Conservation (phyloP, 768 basidiomycete species). For the Mrakia gelida region DNA sequence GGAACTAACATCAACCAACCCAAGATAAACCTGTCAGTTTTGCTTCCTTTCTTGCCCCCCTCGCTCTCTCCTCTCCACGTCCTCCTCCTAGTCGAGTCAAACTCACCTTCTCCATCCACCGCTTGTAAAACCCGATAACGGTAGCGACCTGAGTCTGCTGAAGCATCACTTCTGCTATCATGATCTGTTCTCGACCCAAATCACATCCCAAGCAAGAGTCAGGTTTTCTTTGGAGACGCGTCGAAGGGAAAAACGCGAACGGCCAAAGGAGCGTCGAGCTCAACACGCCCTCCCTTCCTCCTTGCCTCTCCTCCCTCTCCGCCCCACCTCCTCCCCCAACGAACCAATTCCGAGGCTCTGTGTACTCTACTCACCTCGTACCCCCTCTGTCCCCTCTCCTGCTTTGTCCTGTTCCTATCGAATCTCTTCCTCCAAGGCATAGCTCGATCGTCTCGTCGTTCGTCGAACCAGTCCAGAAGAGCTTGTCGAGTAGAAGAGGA, state of each 20-base stretch:
- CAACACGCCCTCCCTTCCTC: not conserved
- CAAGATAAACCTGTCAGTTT: too few relatives aligned
- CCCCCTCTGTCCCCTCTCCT: slow-evolving; percentile 19
- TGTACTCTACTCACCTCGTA: slow-evolving; percentile 32
- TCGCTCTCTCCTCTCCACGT: not conserved
- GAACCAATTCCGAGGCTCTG: not conserved
- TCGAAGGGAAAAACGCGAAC: not conserved
- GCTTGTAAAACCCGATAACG: slow-evolving; percentile 26
- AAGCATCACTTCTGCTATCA: slow-evolving; percentile 33
- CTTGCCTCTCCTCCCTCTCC: not conserved
- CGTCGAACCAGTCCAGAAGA: slow-evolving; percentile 28
- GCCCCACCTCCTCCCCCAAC: not conserved
- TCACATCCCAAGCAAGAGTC: not conserved
- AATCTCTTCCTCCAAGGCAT: slow-evolving; percentile 28
- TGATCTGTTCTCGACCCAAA: not conserved
- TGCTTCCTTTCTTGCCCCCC: too few relatives aligned
- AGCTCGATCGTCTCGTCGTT: not conserved
- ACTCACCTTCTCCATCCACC: slow-evolving; percentile 31
- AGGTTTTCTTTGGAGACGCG: not conserved
- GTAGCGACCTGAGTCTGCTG: slow-evolving; percentile 33
- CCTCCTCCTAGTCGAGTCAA: not conserved
- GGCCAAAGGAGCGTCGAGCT: slow-evolving; percentile 13
- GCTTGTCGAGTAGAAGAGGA: not conserved
- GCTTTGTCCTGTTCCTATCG: not conserved
- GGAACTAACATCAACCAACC: slow-evolving; percentile 3